Conservation (phyloP, 129 eudicot species). For the carrot (Daucus carota) region DNA sequence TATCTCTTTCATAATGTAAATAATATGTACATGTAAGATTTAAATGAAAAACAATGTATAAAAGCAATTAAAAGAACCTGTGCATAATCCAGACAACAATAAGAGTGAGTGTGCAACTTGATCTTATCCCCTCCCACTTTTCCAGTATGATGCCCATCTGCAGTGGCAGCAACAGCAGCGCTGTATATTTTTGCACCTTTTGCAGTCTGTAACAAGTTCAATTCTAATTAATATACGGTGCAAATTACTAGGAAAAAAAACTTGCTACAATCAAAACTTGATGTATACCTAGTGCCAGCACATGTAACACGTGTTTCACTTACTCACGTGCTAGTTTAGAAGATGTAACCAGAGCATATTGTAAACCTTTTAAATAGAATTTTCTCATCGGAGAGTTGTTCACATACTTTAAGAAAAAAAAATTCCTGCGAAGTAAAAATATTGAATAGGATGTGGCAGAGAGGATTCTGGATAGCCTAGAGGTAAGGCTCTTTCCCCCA, state of each 20-base stretch:
- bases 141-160: slow-evolving; percentile 49
- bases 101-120: slow-evolving; percentile 89
- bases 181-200: slow-evolving; percentile 78
- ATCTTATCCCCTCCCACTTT: slow-evolving; percentile 89
- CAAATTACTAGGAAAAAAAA: not conserved
- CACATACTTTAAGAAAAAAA: not conserved
- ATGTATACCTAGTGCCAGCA: not conserved
- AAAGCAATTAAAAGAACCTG: slow-evolving; percentile 59
- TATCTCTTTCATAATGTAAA: slow-evolving; percentile 14
- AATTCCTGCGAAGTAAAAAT: not conserved
- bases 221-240: not conserved
- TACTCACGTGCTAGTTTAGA: not conserved
- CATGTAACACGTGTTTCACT: not conserved
- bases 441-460: not conserved
- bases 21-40: not conserved
- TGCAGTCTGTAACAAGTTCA: slow-evolving; percentile 50
- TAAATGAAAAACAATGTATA: not conserved
- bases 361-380: not conserved
- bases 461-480: not conserved
- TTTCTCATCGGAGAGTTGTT: not conserved
- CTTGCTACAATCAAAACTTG: not conserved
- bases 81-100: slow-evolving; percentile 92
- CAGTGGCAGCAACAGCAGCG: slow-evolving; percentile 94
- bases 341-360: not conserved
- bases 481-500: too few species aligned